These are phyloP conservation scores for Endoconidiophora laricicola DNA, from an alignment of 2,329 filamentous ascomycete species.

Conservation along the genomic window DNA sequence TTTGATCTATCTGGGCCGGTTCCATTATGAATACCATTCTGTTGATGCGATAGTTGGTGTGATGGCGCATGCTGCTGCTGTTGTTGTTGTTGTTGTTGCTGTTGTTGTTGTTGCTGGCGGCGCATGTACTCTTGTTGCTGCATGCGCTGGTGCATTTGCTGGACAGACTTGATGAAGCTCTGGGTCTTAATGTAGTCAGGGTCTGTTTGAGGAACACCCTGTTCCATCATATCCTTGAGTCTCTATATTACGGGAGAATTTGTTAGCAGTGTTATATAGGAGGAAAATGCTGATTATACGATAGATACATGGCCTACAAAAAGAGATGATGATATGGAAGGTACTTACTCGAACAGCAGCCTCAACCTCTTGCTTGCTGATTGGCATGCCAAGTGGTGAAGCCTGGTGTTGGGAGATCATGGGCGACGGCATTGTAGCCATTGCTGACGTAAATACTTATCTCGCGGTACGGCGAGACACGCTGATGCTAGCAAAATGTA, in stretches of 20 bases:
- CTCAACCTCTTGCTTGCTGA: constrained; percentile 10
- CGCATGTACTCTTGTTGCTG: constrained; percentile 23
- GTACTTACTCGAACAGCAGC: constrained; percentile 9
- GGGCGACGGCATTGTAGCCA: constrained; percentile 12
- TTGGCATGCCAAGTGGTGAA: constrained; percentile 2
- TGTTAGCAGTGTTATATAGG: constrained; percentile 1
- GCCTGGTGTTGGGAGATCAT: constrained; percentile 11
- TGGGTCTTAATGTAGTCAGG: constrained; percentile 77
- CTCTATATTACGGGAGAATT: constrained; percentile 35
- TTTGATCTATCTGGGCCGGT: constrained; percentile 14
- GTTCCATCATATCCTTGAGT: constrained; percentile 75
- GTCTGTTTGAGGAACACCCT: constrained; percentile 64
- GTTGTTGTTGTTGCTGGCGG: constrained; percentile 31
- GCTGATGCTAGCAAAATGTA: too few relatives aligned
- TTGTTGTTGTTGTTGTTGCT: constrained; percentile 26
- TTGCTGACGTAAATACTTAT: background rate
- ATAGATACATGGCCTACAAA: background rate
- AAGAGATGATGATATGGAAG: too few relatives aligned
- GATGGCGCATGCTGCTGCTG: constrained; percentile 28
- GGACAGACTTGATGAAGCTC: constrained; percentile 56
- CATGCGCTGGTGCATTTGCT: constrained; percentile 43
- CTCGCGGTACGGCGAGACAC: background rate
- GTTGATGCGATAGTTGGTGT: constrained; percentile 15
- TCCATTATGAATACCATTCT: constrained; percentile 10
- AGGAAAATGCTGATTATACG: background rate